These are phyloP conservation scores for Phytophthora foliorum DNA, from an alignment of 352 stramenopile species.

Conservation along the genomic window DNA sequence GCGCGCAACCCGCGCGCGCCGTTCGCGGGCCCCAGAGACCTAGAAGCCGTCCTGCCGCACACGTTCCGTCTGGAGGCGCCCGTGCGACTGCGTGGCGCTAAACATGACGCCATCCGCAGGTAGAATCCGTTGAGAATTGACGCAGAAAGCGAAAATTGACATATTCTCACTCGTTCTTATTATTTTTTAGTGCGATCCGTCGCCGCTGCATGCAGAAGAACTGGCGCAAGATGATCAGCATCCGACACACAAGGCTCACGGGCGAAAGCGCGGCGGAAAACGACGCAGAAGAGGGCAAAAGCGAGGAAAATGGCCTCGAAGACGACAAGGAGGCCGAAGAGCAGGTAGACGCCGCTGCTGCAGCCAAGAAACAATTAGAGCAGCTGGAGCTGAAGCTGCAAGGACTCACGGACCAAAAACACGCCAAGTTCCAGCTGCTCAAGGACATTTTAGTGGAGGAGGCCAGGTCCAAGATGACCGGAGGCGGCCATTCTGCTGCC, in stretches of 20 bases:
- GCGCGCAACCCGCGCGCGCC: constrained; percentile 61
- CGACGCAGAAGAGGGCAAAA: constrained; percentile 15
- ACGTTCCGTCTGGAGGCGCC: constrained; percentile 54
- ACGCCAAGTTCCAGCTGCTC: constrained; percentile 76
- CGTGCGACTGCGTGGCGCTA: constrained; percentile 29
- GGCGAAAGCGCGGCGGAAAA: constrained; percentile 24
- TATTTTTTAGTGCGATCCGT: constrained; percentile 58
- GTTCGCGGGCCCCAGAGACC: constrained; percentile 58
- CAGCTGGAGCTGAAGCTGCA: constrained; percentile 60
- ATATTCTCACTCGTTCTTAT: constrained; percentile 3
- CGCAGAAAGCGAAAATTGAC: background rate
- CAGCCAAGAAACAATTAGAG: constrained; percentile 51
- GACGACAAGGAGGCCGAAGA: constrained; percentile 35
- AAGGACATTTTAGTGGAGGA: constrained; percentile 81
- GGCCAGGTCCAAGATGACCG: constrained; percentile 58
- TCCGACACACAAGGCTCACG: constrained; percentile 49
- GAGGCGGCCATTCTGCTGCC: background rate
- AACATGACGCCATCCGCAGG: constrained; percentile 65
- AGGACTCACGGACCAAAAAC: constrained; percentile 70
- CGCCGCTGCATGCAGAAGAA: constrained; percentile 82
- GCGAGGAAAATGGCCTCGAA: constrained; percentile 13
- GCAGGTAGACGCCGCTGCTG: constrained; percentile 30
- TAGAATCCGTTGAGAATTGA: constrained; percentile 19
- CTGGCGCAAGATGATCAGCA: constrained; percentile 80
- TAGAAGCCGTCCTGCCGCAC: constrained; percentile 72